Evolutionary conservation across 305 asterid species (phyloP).

Genomic region (Fraxinus paxiana): DNA sequence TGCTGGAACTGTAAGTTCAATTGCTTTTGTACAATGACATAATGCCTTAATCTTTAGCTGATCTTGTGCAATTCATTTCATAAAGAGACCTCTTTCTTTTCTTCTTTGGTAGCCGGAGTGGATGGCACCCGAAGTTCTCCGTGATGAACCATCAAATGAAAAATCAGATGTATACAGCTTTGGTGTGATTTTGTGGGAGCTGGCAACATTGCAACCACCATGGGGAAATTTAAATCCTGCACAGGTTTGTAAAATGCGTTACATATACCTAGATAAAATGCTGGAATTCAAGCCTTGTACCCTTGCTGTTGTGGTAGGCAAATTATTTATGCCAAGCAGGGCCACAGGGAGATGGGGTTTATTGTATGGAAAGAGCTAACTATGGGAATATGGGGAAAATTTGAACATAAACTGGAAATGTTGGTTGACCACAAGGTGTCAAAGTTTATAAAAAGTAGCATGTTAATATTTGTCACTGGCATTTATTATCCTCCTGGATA

Average conservation of each 20-base stretch:
- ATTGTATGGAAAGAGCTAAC: not conserved
- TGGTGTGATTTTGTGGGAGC: constrained; percentile 58
- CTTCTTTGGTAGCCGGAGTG: constrained; percentile 43
- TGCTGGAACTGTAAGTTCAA: constrained; percentile 90
- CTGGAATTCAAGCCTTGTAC: not conserved
- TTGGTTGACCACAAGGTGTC: not conserved
- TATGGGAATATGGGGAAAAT: not conserved
- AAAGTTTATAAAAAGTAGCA: not conserved
- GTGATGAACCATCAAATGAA: constrained; percentile 58
- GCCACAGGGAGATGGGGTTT: not conserved
- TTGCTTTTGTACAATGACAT: constrained; percentile 17
- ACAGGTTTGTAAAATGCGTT: constrained; percentile 34
- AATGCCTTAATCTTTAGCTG: constrained; percentile 12
- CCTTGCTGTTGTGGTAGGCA: not conserved
- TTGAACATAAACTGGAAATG: not conserved
- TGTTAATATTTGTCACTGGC: not conserved
- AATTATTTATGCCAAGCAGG: not conserved
- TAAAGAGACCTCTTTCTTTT: constrained; percentile 5
- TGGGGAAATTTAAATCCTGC: constrained; percentile 54
- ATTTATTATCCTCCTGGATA: not conserved
- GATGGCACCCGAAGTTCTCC: constrained; percentile 68
- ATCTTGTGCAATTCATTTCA: constrained; percentile 9
- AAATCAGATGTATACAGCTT: constrained; percentile 58
- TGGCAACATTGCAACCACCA: constrained; percentile 51
- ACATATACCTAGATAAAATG: not conserved